Evolutionary conservation across 1,284 basidiomycete species (phyloP).

Genomic region (Polyporus tsugae): DNA sequence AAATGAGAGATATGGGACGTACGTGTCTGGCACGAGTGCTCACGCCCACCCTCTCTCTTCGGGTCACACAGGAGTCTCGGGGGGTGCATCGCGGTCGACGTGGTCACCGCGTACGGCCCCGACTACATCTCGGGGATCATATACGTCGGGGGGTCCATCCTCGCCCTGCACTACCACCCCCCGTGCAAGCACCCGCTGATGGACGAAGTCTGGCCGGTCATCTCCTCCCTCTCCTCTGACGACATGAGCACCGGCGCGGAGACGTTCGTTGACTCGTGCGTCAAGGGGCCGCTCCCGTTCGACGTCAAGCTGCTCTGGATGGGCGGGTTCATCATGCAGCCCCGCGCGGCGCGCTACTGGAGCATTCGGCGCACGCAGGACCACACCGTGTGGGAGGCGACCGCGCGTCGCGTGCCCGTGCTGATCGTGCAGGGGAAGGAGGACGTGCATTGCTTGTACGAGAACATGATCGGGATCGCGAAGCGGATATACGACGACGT

Average conservation of each 20-base stretch:
- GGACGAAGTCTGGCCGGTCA: conserved; percentile 37
- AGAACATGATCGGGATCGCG: conserved; percentile 40
- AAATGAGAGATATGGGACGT: neutral
- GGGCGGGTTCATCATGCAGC: conserved; percentile 46
- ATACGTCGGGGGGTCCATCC: conserved; percentile 42
- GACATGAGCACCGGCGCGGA: conserved; percentile 40
- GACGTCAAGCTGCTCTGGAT: conserved; percentile 44
- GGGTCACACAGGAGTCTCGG: conserved; percentile 46
- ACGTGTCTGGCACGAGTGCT: neutral
- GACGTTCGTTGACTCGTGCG: conserved; percentile 44
- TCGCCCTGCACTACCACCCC: conserved; percentile 34
- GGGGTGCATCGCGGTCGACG: conserved; percentile 46
- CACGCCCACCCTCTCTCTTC: neutral
- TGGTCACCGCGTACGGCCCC: conserved; percentile 45
- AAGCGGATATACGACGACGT: conserved; percentile 41
- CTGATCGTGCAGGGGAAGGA: conserved; percentile 46
- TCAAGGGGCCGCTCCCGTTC: conserved; percentile 42
- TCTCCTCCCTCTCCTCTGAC: conserved; percentile 41
- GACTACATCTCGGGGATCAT: conserved; percentile 47
- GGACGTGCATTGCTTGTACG: conserved; percentile 41
- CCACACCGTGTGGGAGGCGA: conserved; percentile 40
- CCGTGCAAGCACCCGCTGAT: conserved; percentile 44
- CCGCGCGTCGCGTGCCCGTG: conserved; percentile 42
- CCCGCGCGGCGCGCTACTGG: conserved; percentile 41
- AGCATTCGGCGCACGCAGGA: conserved; percentile 45